These are phyloP conservation scores for Saccharum officinarum DNA, from an alignment of 176 grass and related monocot genomes.

Conservation along the genomic window DNA sequence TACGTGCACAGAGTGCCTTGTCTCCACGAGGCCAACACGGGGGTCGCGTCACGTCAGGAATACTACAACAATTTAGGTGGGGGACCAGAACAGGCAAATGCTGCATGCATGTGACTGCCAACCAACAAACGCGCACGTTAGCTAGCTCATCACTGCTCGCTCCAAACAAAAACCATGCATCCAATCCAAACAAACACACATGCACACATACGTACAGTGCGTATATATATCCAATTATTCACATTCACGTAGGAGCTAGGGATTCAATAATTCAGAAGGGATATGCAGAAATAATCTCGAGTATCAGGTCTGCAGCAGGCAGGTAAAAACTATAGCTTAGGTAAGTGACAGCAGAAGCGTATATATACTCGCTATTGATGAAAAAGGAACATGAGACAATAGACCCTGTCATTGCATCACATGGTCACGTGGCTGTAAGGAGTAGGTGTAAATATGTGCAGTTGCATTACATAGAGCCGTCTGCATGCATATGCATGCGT, in stretches of 20 bases:
- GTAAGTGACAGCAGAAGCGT: not conserved
- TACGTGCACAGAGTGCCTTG: constrained; percentile 12
- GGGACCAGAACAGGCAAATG: not conserved
- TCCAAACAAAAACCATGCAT: not conserved
- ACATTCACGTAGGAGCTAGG: not conserved
- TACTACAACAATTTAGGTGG: not conserved
- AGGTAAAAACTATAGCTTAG: not conserved
- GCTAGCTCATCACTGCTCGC: not conserved
- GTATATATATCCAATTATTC: not conserved
- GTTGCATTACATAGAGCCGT: not conserved
- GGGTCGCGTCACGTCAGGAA: not conserved
- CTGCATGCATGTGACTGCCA: constrained; percentile 32
- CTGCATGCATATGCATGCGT: not conserved
- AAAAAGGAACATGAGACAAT: too few relatives aligned
- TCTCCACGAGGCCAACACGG: constrained; percentile 26
- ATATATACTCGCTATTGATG: too few relatives aligned
- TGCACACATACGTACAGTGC: not conserved
- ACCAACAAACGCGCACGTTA: not conserved
- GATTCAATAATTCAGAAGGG: not conserved
- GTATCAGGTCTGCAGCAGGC: not conserved
- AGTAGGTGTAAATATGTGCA: not conserved
- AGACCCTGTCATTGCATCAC: not conserved
- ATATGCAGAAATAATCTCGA: not conserved
- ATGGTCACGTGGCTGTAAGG: not conserved
- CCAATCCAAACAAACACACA: not conserved